Conservation (phyloP, 1,284 basidiomycete species). For the Ceratobasidium sp. region DNA sequence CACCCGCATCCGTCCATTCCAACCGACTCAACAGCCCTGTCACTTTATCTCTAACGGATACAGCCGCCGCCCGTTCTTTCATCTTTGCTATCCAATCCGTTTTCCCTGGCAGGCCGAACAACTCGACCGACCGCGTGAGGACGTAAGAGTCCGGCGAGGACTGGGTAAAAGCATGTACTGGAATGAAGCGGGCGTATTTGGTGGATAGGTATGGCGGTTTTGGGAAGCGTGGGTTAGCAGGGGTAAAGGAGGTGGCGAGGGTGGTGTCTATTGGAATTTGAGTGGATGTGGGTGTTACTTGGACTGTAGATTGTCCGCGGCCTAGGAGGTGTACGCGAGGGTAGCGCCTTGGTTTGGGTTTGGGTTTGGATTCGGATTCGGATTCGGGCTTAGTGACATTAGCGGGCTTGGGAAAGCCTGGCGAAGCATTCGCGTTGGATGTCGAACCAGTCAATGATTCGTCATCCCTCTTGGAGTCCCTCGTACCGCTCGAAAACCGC, state of each 20-base stretch:
- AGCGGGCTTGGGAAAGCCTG: neutral
- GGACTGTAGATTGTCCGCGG: neutral
- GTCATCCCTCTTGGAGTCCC: neutral
- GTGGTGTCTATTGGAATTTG: constrained; percentile 13
- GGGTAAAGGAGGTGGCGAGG: neutral
- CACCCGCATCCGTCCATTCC: neutral
- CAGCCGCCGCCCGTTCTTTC: neutral
- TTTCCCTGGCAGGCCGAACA: constrained; percentile 22
- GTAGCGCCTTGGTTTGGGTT: neutral
- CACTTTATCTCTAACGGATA: neutral
- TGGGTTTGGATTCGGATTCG: neutral
- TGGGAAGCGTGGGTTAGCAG: neutral
- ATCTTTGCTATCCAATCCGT: constrained; percentile 10
- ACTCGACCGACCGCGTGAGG: constrained; percentile 22
- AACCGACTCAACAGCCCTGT: constrained; percentile 9
- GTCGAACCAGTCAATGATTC: neutral
- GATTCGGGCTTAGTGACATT: neutral
- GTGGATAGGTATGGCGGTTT: constrained; percentile 14
- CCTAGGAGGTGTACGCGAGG: constrained; percentile 1
- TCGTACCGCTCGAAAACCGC: neutral
- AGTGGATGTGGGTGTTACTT: neutral
- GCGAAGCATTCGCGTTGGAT: neutral
- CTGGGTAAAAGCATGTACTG: neutral
- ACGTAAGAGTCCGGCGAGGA: constrained; percentile 4
- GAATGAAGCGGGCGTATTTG: neutral